A percentile compares a stretch with the other conserved stretches of the same genome.
phyloP scores from a whole-genome alignment of 352 stramenopile genomes.

The Peronospora destructor region DNA sequence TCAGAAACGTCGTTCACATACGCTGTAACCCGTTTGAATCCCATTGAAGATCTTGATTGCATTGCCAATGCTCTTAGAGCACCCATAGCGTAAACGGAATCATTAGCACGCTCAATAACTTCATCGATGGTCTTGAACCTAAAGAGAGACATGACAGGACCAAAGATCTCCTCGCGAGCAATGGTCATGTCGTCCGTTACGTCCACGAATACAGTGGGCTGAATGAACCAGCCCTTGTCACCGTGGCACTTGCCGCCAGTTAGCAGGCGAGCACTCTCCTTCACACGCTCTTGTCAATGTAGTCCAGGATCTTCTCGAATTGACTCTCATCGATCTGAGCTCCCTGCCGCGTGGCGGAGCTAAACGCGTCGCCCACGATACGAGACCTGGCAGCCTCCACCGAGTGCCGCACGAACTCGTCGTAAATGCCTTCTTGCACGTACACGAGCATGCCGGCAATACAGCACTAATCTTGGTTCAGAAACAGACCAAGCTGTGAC shows the following conservation, averaged over 20 bases:
- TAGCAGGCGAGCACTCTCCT: constrained; percentile 79
- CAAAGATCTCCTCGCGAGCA: constrained; percentile 89
- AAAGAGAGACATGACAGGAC: constrained; percentile 85
- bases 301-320: constrained; percentile 83
- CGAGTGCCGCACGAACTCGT: constrained; percentile 73
- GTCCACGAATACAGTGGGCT: constrained; percentile 88
- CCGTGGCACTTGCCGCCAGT: constrained; percentile 68
- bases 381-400: constrained; percentile 45
- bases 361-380: constrained; percentile 54
- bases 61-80: constrained; percentile 76
- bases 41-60: constrained; percentile 83
- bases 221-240: constrained; percentile 84
- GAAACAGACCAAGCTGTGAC: constrained; percentile 62
- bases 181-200: constrained; percentile 84
- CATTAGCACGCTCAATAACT: constrained; percentile 81
- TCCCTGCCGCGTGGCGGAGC: constrained; percentile 33
- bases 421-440: constrained; percentile 86
- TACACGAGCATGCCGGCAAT: constrained; percentile 77
- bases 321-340: constrained; percentile 58
- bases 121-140: constrained; percentile 88
- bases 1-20: constrained; percentile 91
- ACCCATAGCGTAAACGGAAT: constrained; percentile 82
- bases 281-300: constrained; percentile 69
- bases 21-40: constrained; percentile 87
- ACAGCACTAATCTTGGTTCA: constrained; percentile 87